phyloP scores from a whole-genome alignment of 2,329 filamentous ascomycete species.

The Pseudocercospora pini-densiflorae region DNA sequence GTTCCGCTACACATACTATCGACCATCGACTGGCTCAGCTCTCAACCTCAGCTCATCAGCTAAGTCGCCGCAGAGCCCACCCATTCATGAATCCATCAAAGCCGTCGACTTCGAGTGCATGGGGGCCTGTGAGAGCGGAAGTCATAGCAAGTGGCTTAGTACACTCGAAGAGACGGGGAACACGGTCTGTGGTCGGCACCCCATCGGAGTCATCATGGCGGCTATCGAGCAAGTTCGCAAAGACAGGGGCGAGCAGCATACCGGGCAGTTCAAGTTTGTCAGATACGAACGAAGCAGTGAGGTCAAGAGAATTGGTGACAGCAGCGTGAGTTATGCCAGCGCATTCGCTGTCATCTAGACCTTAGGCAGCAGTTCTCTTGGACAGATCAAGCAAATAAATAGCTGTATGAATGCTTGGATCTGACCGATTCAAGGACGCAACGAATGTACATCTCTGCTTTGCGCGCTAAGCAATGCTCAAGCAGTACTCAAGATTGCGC shows the following conservation, averaged over 20 bases:
- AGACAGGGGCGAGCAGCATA: slow-evolving; percentile 29
- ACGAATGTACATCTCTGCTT: neutral
- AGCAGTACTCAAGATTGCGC: neutral
- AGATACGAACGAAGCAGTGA: slow-evolving; percentile 86
- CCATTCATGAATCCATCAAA: slow-evolving; percentile 85
- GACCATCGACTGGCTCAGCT: slow-evolving; percentile 51
- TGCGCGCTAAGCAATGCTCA: neutral
- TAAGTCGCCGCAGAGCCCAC: slow-evolving; percentile 50
- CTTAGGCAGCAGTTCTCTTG: neutral
- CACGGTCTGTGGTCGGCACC: slow-evolving; percentile 92
- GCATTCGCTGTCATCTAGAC: slow-evolving; percentile 76
- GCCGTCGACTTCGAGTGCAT: slow-evolving; percentile 81
- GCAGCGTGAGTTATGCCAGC: slow-evolving; percentile 93
- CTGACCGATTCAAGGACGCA: neutral
- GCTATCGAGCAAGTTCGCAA: slow-evolving; percentile 69
- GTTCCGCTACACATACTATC: slow-evolving; percentile 84
- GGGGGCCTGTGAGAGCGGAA: slow-evolving; percentile 78
- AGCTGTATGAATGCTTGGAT: neutral
- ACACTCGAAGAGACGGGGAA: slow-evolving; percentile 77
- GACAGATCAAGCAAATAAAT: neutral
- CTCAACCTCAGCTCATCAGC: slow-evolving; percentile 48
- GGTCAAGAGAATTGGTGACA: slow-evolving; percentile 69
- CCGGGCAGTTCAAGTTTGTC: slow-evolving; percentile 70
- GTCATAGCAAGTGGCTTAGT: slow-evolving; percentile 70
- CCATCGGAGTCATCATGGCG: slow-evolving; percentile 91